Evolutionary conservation across 352 stramenopile species (phyloP).

Genomic region (Phytophthora pluvialis): DNA sequence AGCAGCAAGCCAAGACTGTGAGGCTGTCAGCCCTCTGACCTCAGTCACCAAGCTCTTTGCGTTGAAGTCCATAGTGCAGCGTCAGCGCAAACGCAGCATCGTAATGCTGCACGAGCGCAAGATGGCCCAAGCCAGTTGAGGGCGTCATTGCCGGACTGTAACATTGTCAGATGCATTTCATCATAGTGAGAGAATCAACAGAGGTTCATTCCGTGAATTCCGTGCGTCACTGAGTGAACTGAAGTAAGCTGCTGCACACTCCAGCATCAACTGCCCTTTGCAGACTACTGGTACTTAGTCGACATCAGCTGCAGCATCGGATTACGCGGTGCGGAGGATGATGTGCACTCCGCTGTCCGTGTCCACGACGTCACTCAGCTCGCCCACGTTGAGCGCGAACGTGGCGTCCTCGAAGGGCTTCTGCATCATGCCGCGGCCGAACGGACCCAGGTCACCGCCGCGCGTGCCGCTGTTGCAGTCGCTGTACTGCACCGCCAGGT

Average conservation of each 20-base stretch:
- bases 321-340: conserved; percentile 92
- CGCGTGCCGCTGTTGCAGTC: conserved; percentile 83
- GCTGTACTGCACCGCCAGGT: conserved; percentile 84
- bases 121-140: conserved; percentile 19
- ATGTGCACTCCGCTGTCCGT: conserved; percentile 97
- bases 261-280: neutral
- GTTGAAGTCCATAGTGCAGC: conserved; percentile 13
- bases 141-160: neutral
- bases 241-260: neutral
- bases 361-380: conserved; percentile 95
- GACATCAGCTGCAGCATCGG: neutral
- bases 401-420: conserved; percentile 92
- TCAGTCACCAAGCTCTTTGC: conserved; percentile 14
- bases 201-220: conserved; percentile 20
- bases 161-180: neutral
- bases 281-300: too few relatives aligned
- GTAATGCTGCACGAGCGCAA: conserved; percentile 14
- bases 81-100: conserved; percentile 7
- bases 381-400: conserved; percentile 92
- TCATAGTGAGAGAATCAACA: conserved; percentile 10
- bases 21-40: neutral
- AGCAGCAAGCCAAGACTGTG: neutral
- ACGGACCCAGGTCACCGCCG: conserved; percentile 92
- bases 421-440: conserved; percentile 91
- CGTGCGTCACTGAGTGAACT: neutral